phyloP scores from a whole-genome alignment of 1,284 basidiomycete genomes.

The Ceratorhiza oryzae-sativae region DNA sequence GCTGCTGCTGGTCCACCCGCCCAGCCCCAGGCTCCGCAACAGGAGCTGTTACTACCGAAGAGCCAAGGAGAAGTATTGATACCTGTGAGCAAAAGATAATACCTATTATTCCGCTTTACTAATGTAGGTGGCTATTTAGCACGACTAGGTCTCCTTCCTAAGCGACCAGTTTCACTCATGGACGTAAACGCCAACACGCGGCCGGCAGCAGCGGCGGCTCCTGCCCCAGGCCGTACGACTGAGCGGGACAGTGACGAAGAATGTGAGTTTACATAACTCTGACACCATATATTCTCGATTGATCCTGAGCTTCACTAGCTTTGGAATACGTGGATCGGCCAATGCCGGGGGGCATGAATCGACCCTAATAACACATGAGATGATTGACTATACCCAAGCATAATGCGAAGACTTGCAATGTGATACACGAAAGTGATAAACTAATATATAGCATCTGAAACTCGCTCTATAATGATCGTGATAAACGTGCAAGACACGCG shows the following conservation, averaged over 20 bases:
- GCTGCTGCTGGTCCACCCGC: neutral
- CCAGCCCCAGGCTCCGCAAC: constrained; percentile 3
- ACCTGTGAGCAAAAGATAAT: neutral
- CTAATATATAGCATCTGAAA: too few relatives aligned
- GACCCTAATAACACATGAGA: neutral
- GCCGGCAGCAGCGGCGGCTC: neutral
- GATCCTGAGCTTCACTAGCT: neutral
- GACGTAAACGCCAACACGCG: constrained; percentile 25
- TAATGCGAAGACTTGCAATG: neutral
- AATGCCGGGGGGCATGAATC: constrained; percentile 27
- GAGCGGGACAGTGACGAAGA: constrained; percentile 32
- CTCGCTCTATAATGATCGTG: neutral
- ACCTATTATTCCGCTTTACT: neutral
- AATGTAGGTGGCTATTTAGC: neutral
- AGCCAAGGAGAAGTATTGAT: constrained; percentile 30
- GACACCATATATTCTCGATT: neutral
- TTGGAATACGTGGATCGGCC: constrained; percentile 36
- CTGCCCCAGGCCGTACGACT: neutral
- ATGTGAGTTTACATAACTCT: neutral
- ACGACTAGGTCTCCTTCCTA: constrained; percentile 33
- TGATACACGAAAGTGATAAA: too few relatives aligned
- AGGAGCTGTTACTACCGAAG: neutral
- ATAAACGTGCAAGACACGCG: neutral
- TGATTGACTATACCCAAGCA: neutral
- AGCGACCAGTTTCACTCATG: constrained; percentile 34